phyloP scores from a whole-genome alignment of 352 stramenopile genomes.

The Globisporangium ultimum region DNA sequence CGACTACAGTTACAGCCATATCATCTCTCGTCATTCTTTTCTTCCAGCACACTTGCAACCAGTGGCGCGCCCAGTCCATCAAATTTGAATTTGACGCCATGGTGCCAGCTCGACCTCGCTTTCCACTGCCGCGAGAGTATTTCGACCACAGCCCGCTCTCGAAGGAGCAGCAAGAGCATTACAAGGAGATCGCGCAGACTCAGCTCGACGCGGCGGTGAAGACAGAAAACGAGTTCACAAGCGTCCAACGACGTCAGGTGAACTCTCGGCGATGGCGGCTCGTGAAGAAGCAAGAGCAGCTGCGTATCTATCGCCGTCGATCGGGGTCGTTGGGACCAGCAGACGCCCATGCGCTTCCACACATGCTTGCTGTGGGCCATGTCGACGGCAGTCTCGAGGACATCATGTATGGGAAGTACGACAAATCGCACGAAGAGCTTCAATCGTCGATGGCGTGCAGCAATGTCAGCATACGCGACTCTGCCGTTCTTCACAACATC shows the following conservation, averaged over 20 bases:
- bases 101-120: neutral
- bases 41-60: too few species aligned
- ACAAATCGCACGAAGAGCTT: conserved; percentile 29
- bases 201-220: neutral
- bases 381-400: neutral
- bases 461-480: conserved; percentile 27
- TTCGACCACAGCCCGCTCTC: neutral
- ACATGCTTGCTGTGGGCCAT: neutral
- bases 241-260: neutral
- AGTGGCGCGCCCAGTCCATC: too few species aligned
- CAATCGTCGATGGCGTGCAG: conserved; percentile 31
- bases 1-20: too few species aligned
- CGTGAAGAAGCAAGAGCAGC: neutral
- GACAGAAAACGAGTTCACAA: neutral
- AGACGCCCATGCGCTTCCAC: neutral
- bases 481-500: conserved; percentile 33
- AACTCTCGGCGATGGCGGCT: neutral
- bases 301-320: neutral
- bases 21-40: too few species aligned
- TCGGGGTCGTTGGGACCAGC: neutral
- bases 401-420: conserved; percentile 14
- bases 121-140: neutral
- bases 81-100: too few species aligned
- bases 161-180: neutral
- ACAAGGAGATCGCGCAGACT: neutral